Evolutionary conservation across 73 alveolate genomes (phyloP).

Genomic region (Paramecium bursaria): DNA sequence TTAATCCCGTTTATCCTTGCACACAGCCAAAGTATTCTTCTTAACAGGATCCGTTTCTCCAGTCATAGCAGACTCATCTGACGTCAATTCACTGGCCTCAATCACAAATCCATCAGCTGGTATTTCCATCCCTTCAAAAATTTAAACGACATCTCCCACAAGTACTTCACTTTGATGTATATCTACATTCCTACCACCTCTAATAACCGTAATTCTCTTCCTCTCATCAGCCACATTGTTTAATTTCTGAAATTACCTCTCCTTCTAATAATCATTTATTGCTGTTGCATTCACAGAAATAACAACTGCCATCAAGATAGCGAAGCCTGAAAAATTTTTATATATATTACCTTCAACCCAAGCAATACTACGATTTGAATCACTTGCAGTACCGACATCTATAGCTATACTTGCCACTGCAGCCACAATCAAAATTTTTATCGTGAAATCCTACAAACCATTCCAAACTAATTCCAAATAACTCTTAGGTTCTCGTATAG

Average conservation of each 20-base stretch:
- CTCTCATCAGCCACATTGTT: constrained; percentile 63
- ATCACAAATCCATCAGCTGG: constrained; percentile 84
- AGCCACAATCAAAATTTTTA: constrained; percentile 79
- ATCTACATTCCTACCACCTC: constrained; percentile 73
- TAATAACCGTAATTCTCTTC: constrained; percentile 71
- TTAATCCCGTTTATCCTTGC: constrained; percentile 73
- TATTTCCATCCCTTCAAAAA: constrained; percentile 82
- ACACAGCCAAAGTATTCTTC: constrained; percentile 67
- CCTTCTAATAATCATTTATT: constrained; percentile 87
- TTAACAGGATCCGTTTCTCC: constrained; percentile 82
- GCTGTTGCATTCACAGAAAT: constrained; percentile 90
- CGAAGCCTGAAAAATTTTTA: too few relatives aligned
- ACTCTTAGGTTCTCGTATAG: constrained; percentile 67
- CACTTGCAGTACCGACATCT: constrained; percentile 78
- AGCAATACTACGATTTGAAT: constrained; percentile 75
- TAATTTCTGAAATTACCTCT: constrained; percentile 77
- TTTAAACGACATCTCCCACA: constrained; percentile 83
- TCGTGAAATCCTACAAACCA: constrained; percentile 82
- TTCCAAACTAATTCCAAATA: constrained; percentile 74
- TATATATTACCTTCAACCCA: constrained; percentile 96
- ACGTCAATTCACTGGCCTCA: constrained; percentile 70
- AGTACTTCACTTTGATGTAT: constrained; percentile 73
- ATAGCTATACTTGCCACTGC: constrained; percentile 80
- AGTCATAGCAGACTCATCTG: constrained; percentile 89
- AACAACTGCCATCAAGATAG: constrained; percentile 89